Evolutionary conservation across 1,139 yeast species (phyloP).

Genomic region (Kurtzmaniella quercitrusa): DNA sequence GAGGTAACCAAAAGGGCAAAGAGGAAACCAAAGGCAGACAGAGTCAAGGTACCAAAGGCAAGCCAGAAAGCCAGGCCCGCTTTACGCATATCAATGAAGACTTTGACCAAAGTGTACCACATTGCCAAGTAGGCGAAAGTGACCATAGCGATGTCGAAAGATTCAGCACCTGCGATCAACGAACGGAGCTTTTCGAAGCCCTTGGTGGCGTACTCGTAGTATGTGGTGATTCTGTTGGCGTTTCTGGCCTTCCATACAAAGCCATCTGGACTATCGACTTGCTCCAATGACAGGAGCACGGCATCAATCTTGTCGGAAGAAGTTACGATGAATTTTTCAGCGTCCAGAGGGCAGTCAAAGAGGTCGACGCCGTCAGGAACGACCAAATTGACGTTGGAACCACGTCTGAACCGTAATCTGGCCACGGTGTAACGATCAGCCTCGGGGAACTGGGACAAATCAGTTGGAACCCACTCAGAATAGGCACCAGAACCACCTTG

Average conservation of each 20-base stretch:
- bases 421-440: slow-evolving; percentile 47
- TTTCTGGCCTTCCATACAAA: slow-evolving; percentile 65
- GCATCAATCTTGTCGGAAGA: slow-evolving; percentile 32
- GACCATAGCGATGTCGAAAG: slow-evolving; percentile 78
- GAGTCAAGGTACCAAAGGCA: slow-evolving; percentile 73
- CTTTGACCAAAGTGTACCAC: slow-evolving; percentile 78
- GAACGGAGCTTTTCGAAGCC: slow-evolving; percentile 44
- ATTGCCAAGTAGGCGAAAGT: slow-evolving; percentile 83
- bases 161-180: slow-evolving; percentile 73
- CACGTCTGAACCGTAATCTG: slow-evolving; percentile 52
- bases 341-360: slow-evolving; percentile 26
- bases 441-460: slow-evolving; percentile 30
- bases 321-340: slow-evolving; percentile 41
- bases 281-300: slow-evolving; percentile 28
- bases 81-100: slow-evolving; percentile 74
- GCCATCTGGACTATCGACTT: slow-evolving; percentile 33
- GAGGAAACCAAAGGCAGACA: slow-evolving; percentile 82
- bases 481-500: slow-evolving; percentile 35
- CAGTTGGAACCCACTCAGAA: slow-evolving; percentile 43
- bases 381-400: slow-evolving; percentile 27
- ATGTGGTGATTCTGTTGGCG: slow-evolving; percentile 58
- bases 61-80: slow-evolving; percentile 90
- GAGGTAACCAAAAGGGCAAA: slow-evolving; percentile 75
- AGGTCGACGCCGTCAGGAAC: slow-evolving; percentile 23
- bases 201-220: slow-evolving; percentile 54